Conservation (phyloP, 2,329 filamentous ascomycete species). For the Cladorrhinum sp. region DNA sequence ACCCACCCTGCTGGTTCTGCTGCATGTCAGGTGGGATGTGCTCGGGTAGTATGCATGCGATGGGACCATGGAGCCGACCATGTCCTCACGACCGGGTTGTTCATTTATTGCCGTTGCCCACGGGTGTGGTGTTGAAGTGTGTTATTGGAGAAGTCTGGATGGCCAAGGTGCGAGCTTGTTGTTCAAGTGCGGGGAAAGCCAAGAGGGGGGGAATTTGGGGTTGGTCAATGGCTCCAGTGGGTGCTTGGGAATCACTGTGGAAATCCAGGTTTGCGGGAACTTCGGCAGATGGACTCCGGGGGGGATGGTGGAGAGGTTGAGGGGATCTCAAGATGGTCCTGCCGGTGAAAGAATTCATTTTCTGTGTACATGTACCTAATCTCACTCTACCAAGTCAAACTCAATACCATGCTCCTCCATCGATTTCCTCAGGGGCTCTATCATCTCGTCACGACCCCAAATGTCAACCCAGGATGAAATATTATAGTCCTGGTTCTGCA, state of each 20-base stretch:
- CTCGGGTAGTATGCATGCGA: neutral
- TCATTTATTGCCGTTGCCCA: conserved; percentile 21
- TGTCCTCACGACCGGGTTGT: neutral
- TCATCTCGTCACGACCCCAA: neutral
- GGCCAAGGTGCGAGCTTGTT: neutral
- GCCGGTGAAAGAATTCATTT: no score
- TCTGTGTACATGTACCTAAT: no score
- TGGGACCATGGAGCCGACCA: neutral
- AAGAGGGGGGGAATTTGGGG: neutral
- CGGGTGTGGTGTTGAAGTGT: no score
- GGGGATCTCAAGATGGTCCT: neutral
- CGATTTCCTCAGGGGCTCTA: neutral
- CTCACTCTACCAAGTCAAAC: no score
- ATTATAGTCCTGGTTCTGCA: neutral
- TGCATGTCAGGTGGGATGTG: neutral
- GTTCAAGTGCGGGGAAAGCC: neutral
- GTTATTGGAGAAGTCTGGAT: no score
- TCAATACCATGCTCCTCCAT: neutral
- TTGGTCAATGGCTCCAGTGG: neutral
- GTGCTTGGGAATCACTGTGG: neutral
- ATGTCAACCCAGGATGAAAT: no score
- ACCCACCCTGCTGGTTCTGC: neutral
- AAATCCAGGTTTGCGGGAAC: neutral
- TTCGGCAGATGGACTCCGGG: neutral
- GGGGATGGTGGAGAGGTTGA: neutral